A percentile compares a stretch with the other conserved stretches of the same genome.
These are phyloP conservation scores for Geopyxis carbonaria DNA, from an alignment of 495 filamentous ascomycete species.

Conservation along the genomic window DNA sequence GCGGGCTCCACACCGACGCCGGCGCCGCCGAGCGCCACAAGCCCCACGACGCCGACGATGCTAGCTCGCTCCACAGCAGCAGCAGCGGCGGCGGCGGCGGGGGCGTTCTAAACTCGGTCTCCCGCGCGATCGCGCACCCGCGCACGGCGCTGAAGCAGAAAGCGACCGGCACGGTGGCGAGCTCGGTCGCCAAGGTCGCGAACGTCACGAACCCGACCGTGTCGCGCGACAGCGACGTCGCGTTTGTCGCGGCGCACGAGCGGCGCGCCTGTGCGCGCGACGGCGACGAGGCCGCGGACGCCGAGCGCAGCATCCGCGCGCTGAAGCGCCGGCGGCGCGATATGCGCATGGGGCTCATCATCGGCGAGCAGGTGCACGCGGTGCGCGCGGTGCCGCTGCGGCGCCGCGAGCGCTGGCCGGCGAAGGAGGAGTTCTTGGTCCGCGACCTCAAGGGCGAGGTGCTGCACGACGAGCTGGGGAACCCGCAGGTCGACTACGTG, in stretches of 20 bases:
- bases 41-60: not conserved
- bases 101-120: not conserved
- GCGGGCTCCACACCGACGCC: not conserved
- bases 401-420: constrained; percentile 21
- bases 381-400: constrained; percentile 26
- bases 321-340: constrained; percentile 27
- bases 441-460: constrained; percentile 16
- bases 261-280: constrained; percentile 3
- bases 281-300: constrained; percentile 5
- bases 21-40: not conserved
- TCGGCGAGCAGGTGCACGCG: constrained; percentile 29
- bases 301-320: constrained; percentile 17
- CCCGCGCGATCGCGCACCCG: constrained; percentile 11
- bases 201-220: constrained; percentile 10
- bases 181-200: constrained; percentile 2
- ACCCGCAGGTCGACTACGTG: constrained; percentile 25
- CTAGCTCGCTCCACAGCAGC: not conserved
- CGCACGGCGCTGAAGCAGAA: constrained; percentile 8
- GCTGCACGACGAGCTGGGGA: constrained; percentile 4
- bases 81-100: not conserved
- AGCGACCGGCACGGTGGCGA: constrained; percentile 5
- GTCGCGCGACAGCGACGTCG: constrained; percentile 4
- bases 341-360: constrained; percentile 28
- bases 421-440: constrained; percentile 21
- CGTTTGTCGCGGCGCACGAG: constrained; percentile 12